Conservation (phyloP, 2,329 filamentous ascomycete genomes). For the Penicillium sp. region DNA sequence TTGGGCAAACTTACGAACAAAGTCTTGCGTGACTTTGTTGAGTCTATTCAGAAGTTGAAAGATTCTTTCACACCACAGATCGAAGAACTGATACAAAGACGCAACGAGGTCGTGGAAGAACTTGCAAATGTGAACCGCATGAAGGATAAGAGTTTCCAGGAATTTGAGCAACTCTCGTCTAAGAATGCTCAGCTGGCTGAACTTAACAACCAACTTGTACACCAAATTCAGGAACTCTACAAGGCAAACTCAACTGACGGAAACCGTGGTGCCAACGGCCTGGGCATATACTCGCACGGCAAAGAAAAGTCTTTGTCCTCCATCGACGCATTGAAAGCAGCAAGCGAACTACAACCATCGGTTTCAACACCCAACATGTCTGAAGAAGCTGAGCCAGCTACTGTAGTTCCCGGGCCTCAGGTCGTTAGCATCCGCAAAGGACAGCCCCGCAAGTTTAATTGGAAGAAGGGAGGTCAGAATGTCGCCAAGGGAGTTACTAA, state of each 20-base stretch:
- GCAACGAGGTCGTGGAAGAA: constrained; percentile 83
- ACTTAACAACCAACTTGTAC: constrained; percentile 93
- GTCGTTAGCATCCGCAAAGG: constrained; percentile 95
- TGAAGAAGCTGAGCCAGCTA: constrained; percentile 68
- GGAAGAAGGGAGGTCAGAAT: constrained; percentile 95
- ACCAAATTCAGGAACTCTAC: constrained; percentile 91
- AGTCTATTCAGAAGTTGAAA: constrained; percentile 71
- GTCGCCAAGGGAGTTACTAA: constrained; percentile 94
- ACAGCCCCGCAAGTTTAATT: constrained; percentile 95
- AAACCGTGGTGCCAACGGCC: constrained; percentile 51
- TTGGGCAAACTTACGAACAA: constrained; percentile 70
- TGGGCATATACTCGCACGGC: constrained; percentile 66
- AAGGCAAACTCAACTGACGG: constrained; percentile 65
- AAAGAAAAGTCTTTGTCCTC: constrained; percentile 57
- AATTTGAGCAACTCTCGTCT: constrained; percentile 91
- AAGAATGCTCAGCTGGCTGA: constrained; percentile 95
- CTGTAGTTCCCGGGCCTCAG: constrained; percentile 75
- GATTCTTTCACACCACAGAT: constrained; percentile 77
- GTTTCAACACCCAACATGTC: constrained; percentile 60
- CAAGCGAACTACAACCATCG: constrained; percentile 61
- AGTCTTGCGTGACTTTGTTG: constrained; percentile 66
- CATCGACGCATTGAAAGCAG: constrained; percentile 50
- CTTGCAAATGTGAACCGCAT: constrained; percentile 80
- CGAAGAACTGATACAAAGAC: constrained; percentile 87
- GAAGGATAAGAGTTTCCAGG: constrained; percentile 90